Percentiles rank a stretch among this genome's conserved stretches.
These are phyloP conservation scores for Colletotrichum limetticola DNA, from an alignment of 2,329 filamentous ascomycete genomes.

Conservation along the genomic window DNA sequence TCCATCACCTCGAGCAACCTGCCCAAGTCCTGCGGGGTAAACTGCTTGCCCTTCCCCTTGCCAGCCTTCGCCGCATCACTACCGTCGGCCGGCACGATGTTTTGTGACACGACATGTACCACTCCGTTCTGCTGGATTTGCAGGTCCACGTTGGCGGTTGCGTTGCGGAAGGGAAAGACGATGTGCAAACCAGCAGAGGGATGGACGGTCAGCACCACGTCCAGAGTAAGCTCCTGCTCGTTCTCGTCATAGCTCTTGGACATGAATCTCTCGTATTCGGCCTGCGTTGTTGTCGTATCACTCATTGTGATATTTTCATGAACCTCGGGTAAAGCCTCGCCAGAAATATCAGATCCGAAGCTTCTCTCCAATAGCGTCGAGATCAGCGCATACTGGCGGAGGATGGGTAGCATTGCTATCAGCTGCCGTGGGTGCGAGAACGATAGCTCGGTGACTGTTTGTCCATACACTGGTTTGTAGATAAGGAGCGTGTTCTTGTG, in stretches of 20 bases:
- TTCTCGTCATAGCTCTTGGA: constrained; percentile 8
- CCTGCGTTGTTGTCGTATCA: constrained; percentile 41
- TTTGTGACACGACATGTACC: constrained; percentile 68
- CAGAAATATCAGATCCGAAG: constrained; percentile 51
- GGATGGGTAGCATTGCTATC: constrained; percentile 75
- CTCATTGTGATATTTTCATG: constrained; percentile 31
- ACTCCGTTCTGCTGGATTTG: constrained; percentile 70
- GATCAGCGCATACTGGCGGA: constrained; percentile 81
- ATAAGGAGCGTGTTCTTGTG: constrained; percentile 74
- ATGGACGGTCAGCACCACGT: constrained; percentile 64
- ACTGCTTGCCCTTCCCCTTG: constrained; percentile 44
- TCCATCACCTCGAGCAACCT: constrained; percentile 60
- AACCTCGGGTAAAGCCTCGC: constrained; percentile 43
- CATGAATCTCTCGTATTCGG: constrained; percentile 48
- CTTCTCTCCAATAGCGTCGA: constrained; percentile 71
- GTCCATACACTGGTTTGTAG: constrained; percentile 78
- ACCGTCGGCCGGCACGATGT: constrained; percentile 51
- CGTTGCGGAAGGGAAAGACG: constrained; percentile 62
- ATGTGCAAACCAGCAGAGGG: constrained; percentile 61
- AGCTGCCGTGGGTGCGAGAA: constrained; percentile 85
- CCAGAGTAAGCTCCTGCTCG: constrained; percentile 49
- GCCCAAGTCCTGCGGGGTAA: constrained; percentile 56
- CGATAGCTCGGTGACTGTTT: constrained; percentile 73
- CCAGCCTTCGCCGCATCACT: constrained; percentile 31
- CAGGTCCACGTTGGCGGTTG: constrained; percentile 64